These are phyloP conservation scores for Penicillium sp. DNA, from an alignment of 2,329 filamentous ascomycete genomes.

Conservation along the genomic window DNA sequence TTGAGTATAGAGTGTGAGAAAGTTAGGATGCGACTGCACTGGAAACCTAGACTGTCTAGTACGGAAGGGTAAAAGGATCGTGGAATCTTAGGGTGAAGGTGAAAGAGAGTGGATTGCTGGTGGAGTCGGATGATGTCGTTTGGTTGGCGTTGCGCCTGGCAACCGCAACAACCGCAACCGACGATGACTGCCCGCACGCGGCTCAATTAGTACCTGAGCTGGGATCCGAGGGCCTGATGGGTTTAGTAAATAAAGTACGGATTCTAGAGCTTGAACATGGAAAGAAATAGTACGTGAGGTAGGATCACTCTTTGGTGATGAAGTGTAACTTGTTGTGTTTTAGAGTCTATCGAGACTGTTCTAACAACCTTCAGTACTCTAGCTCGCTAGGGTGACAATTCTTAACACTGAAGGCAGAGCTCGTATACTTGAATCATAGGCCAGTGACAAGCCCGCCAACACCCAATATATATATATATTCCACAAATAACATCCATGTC, in stretches of 20 bases:
- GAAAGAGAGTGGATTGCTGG: not conserved
- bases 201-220: not conserved
- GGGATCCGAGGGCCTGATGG: not conserved
- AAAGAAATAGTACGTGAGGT: not conserved
- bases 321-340: too few species aligned
- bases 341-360: too few species aligned
- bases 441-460: not conserved
- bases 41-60: not conserved
- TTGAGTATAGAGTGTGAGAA: constrained; percentile 2
- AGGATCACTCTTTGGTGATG: not conserved
- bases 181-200: not conserved
- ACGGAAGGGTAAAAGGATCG: not conserved
- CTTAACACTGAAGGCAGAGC: too few species aligned
- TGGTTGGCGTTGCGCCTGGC: constrained; percentile 11
- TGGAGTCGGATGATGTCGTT: constrained; percentile 13
- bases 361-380: too few species aligned
- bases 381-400: too few species aligned
- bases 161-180: constrained; percentile 8
- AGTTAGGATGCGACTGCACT: not conserved
- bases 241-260: not conserved
- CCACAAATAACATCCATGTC: not conserved
- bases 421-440: too few species aligned
- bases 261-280: not conserved
- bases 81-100: not conserved
- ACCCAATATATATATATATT: not conserved